Conservation (phyloP, 2,329 filamentous ascomycete genomes). For the Dactylellina sp. region DNA sequence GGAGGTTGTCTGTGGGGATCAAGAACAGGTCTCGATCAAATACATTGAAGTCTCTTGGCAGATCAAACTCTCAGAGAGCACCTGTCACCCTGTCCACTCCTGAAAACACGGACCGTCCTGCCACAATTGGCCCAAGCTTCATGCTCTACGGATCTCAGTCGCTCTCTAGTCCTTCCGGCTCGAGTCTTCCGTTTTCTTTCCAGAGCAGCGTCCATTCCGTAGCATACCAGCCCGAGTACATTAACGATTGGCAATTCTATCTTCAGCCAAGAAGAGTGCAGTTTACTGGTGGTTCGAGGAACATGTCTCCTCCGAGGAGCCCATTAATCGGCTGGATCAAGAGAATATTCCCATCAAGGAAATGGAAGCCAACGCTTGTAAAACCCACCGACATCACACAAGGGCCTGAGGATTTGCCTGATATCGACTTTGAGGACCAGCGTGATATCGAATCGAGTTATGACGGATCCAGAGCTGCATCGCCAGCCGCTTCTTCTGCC, state of each 20-base stretch:
- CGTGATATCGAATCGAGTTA: conserved; percentile 41
- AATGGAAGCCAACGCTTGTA: conserved; percentile 52
- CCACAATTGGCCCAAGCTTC: conserved; percentile 53
- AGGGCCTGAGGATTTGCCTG: conserved; percentile 41
- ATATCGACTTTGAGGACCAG: conserved; percentile 53
- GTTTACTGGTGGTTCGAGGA: conserved; percentile 38
- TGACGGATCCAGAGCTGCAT: conserved; percentile 44
- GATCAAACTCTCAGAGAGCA: conserved; percentile 48
- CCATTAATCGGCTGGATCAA: conserved; percentile 46
- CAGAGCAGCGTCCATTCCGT: conserved; percentile 54
- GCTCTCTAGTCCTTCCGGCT: conserved; percentile 46
- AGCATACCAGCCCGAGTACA: conserved; percentile 49
- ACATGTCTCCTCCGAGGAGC: conserved; percentile 54
- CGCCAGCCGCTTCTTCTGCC: conserved; percentile 42
- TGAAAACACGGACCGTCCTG: conserved; percentile 48
- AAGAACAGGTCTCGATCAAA: conserved; percentile 51
- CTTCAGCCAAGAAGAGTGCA: conserved; percentile 50
- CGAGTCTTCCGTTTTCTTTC: conserved; percentile 53
- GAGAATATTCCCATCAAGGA: conserved; percentile 49
- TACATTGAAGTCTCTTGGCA: conserved; percentile 44
- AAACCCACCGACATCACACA: conserved; percentile 45
- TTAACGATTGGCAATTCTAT: conserved; percentile 55
- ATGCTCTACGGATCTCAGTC: conserved; percentile 52
- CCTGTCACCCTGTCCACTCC: conserved; percentile 44
- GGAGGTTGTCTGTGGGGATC: conserved; percentile 48